These are phyloP conservation scores for Solanum hybrid DNA, from an alignment of 305 asterid genomes.

Conservation along the genomic window DNA sequence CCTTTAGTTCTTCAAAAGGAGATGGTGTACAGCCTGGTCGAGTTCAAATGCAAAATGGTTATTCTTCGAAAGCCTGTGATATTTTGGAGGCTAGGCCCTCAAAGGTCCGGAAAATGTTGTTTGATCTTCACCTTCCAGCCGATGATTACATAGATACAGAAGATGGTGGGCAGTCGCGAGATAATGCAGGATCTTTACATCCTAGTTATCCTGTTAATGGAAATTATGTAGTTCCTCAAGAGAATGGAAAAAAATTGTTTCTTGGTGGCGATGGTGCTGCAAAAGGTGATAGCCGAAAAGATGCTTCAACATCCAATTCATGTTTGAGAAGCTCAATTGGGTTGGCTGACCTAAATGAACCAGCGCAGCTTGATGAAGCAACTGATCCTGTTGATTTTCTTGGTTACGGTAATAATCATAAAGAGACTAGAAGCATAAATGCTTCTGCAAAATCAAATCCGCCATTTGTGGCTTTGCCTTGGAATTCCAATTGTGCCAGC, in stretches of 20 bases:
- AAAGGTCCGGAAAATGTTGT: constrained; percentile 70
- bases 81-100: constrained; percentile 55
- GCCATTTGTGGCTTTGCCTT: constrained; percentile 27
- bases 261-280: constrained; percentile 19
- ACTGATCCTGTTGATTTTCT: constrained; percentile 32
- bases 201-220: constrained; percentile 5
- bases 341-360: constrained; percentile 84
- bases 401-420: constrained; percentile 27
- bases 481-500: constrained; percentile 6
- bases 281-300: constrained; percentile 16
- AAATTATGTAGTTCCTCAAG: constrained; percentile 9
- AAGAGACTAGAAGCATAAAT: constrained; percentile 31
- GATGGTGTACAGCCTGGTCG: constrained; percentile 27
- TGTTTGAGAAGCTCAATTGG: constrained; percentile 28
- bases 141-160: constrained; percentile 63
- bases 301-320: constrained; percentile 37
- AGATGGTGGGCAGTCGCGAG: constrained; percentile 33
- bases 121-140: constrained; percentile 88
- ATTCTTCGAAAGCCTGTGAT: constrained; percentile 38
- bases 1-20: constrained; percentile 66
- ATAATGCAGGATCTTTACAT: constrained; percentile 11
- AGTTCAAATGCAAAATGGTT: constrained; percentile 37
- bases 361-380: constrained; percentile 50
- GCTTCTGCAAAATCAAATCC: constrained; percentile 29
- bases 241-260: constrained; percentile 18